Evolutionary conservation across 345 rosid species (phyloP).

Genomic region (Citrus inodora): DNA sequence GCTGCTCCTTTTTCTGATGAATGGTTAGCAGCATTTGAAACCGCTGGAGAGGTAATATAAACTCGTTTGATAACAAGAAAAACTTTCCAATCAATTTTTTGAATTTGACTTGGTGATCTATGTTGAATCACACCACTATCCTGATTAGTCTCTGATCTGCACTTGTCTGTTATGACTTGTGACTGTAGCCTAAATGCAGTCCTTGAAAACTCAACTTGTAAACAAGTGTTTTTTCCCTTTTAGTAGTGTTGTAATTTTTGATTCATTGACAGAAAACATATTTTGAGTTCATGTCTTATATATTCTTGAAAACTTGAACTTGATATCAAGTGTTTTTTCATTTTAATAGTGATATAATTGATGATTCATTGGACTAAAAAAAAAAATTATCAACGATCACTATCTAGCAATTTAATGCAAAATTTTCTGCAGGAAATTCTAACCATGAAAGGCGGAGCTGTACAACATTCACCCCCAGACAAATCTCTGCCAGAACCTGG

Average conservation of each 20-base stretch:
- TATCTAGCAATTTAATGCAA: conserved; percentile 8
- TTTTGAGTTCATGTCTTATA: neutral
- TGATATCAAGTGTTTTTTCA: neutral
- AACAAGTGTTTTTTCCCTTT: neutral
- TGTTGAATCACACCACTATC: neutral
- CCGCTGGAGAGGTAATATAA: conserved; percentile 86
- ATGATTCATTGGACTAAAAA: neutral
- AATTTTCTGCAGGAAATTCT: conserved; percentile 60
- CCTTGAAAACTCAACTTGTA: neutral
- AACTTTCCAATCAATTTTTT: neutral
- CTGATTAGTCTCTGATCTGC: neutral
- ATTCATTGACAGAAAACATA: neutral
- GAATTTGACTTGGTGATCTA: neutral
- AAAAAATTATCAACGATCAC: neutral
- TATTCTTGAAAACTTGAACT: neutral
- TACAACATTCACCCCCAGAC: conserved; percentile 82
- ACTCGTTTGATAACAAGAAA: neutral
- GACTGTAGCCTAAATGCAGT: neutral
- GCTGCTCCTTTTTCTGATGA: conserved; percentile 91
- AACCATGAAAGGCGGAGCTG: conserved; percentile 77
- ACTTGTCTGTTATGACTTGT: neutral
- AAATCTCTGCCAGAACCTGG: conserved; percentile 67
- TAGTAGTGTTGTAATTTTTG: neutral
- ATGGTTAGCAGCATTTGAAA: conserved; percentile 91
- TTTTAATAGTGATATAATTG: neutral